Conservation (phyloP, 352 stramenopile genomes). For the Pythium dissimile region DNA sequence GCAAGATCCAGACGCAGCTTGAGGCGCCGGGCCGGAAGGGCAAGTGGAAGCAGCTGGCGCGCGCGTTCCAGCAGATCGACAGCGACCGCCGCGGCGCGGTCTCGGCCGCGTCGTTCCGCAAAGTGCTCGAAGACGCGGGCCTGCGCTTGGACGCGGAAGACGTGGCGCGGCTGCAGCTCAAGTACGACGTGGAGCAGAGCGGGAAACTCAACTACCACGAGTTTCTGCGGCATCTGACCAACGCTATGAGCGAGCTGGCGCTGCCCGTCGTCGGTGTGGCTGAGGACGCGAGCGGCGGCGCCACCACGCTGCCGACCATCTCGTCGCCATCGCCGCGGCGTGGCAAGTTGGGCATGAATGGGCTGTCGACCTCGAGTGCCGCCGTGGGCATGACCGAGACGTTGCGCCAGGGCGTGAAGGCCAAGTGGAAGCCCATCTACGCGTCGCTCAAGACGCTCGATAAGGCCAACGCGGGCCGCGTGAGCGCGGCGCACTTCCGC, state of each 20-base stretch:
- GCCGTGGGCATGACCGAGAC: constrained; percentile 24
- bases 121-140: constrained; percentile 54
- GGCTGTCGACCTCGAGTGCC: no score
- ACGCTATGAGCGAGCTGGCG: constrained; percentile 37
- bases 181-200: constrained; percentile 76
- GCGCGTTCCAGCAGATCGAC: constrained; percentile 62
- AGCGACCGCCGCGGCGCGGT: constrained; percentile 47
- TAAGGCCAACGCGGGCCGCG: constrained; percentile 43
- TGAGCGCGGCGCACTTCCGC: constrained; percentile 61
- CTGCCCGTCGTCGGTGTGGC: neutral
- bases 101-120: constrained; percentile 43
- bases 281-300: neutral
- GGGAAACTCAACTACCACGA: constrained; percentile 63
- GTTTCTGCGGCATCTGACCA: constrained; percentile 59
- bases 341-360: neutral
- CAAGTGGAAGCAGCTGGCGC: constrained; percentile 56
- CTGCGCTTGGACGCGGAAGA: constrained; percentile 60
- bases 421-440: constrained; percentile 75
- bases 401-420: constrained; percentile 47
- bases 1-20: constrained; percentile 60
- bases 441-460: constrained; percentile 62
- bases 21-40: constrained; percentile 33
- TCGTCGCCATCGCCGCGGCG: neutral
- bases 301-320: constrained; percentile 6
- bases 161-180: constrained; percentile 58